Base-by-base conservation (phyloP, 2,329 filamentous ascomycete genomes). In the Hawksworthiomyces lignivorus region DNA sequence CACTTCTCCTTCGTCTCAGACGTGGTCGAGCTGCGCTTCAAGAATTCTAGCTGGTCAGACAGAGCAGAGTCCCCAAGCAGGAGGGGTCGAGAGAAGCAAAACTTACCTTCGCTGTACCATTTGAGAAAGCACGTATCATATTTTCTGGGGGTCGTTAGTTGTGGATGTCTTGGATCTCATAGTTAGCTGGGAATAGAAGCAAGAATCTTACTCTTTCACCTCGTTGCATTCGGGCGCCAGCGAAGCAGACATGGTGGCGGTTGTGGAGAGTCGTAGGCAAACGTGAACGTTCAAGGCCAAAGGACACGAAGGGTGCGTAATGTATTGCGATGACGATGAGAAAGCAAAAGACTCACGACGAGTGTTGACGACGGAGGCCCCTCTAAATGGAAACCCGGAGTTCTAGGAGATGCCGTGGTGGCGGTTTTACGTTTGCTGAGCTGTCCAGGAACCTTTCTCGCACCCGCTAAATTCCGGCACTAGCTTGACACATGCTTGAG, bases 121-220 rank as follows among this genome's bases (percentile, higher is more conserved):
- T 95, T 97, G 50, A 98, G 69, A 61, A 98, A 98, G 67, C 92
- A 98, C 39, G 84, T 89, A 62, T 98, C 92, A 60, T 98, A 98
- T 54, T 82, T 86, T 61, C 89, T 96, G 48, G 3, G 12, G 39
- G n/a, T n/a, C n/a, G n/a, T n/a, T n/a, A n/a, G n/a, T n/a, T n/a
- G n/a, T n/a, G n/a, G n/a, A n/a, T n/a, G n/a, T n/a, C n/a, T n/a
- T n/a, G n/a, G n/a, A n/a, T n/a, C n/a, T n/a, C n/a, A n/a, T n/a
- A n/a, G 39, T 38, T 37, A 42, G 41, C 12, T 17, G 19, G n/a
- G 7, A 18, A 22, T 5, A 17, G n/a, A 14, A 19, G 18, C 26
- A n/a, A 34, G 9, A 8, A 7, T 21, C 80, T 56, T 67, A 96
- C 90, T 96, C 90, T 68, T 97, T 97, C 51, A 90, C 77, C 57